Conservation (phyloP, 2,329 filamentous ascomycete species). For the Colletotrichum viniferum region DNA sequence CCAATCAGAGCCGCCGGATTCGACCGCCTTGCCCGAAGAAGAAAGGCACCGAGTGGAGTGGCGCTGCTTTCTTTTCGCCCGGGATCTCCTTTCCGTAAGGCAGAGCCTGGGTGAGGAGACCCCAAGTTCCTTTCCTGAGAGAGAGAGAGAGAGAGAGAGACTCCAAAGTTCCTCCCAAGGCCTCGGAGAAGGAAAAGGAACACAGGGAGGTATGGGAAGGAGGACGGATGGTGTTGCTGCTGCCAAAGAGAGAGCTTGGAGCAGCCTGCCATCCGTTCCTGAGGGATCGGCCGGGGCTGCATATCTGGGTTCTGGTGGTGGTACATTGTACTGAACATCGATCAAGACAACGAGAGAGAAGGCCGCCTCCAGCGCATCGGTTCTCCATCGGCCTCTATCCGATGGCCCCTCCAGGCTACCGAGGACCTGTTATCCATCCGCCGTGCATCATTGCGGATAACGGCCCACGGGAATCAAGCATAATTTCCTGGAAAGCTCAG, state of each 20-base stretch:
- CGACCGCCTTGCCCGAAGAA: slow-evolving; percentile 7
- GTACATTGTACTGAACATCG: background rate
- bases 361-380: background rate
- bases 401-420: background rate
- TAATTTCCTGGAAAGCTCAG: background rate
- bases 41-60: slow-evolving; percentile 9
- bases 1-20: background rate
- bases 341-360: background rate
- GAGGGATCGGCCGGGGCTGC: background rate
- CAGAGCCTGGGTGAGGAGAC: background rate
- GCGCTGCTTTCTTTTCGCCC: slow-evolving; percentile 6
- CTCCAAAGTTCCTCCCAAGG: background rate
- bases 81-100: slow-evolving; percentile 15
- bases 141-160: background rate
- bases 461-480: background rate
- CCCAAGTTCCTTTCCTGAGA: background rate
- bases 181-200: background rate
- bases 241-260: background rate
- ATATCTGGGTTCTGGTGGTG: background rate
- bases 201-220: background rate
- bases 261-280: background rate
- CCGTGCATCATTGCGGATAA: slow-evolving; percentile 3
- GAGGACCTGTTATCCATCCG: background rate
- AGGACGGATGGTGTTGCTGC: background rate
- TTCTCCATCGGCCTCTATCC: background rate